phyloP scores from a whole-genome alignment of 495 filamentous ascomycete species.

The Aspergillus kassunensis region DNA sequence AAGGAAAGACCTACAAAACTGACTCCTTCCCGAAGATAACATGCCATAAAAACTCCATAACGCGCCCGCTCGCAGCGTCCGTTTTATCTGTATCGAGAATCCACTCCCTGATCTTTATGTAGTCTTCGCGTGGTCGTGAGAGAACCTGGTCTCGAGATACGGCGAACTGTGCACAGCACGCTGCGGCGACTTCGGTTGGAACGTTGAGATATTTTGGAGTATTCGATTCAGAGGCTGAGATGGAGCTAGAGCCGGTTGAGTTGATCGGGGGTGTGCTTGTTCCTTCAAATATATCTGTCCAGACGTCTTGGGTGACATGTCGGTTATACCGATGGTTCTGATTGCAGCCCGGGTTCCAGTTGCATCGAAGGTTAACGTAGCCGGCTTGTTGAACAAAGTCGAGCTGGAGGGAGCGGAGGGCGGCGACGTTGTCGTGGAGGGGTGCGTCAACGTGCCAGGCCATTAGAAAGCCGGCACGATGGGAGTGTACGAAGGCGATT shows the following conservation, averaged over 20 bases:
- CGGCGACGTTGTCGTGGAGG: conserved; percentile 47
- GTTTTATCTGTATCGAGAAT: conserved; percentile 54
- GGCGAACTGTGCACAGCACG: conserved; percentile 68
- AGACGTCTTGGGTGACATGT: conserved; percentile 53
- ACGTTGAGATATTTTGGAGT: conserved; percentile 22
- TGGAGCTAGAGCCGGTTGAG: conserved; percentile 26
- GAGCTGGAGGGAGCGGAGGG: conserved; percentile 49
- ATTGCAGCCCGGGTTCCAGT: conserved; percentile 60
- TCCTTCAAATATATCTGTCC: conserved; percentile 51
- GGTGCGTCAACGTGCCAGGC: conserved; percentile 64
- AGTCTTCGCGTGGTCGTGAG: conserved; percentile 53
- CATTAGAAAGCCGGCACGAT: conserved; percentile 44
- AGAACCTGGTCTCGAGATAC: conserved; percentile 51
- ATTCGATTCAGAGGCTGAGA: conserved; percentile 9
- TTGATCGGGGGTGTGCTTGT: conserved; percentile 49
- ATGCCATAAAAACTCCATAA: conserved; percentile 74
- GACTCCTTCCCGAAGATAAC: conserved; percentile 55
- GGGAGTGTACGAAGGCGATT: conserved; percentile 64
- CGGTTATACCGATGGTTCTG: conserved; percentile 48
- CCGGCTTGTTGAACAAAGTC: conserved; percentile 53
- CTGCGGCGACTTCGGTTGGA: conserved; percentile 36
- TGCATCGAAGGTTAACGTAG: conserved; percentile 65
- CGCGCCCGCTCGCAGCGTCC: conserved; percentile 62
- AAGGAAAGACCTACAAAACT: conserved; percentile 36
- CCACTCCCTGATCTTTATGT: conserved; percentile 63